phyloP scores from a whole-genome alignment of 495 filamentous ascomycete species.

The Letharia columbiana region DNA sequence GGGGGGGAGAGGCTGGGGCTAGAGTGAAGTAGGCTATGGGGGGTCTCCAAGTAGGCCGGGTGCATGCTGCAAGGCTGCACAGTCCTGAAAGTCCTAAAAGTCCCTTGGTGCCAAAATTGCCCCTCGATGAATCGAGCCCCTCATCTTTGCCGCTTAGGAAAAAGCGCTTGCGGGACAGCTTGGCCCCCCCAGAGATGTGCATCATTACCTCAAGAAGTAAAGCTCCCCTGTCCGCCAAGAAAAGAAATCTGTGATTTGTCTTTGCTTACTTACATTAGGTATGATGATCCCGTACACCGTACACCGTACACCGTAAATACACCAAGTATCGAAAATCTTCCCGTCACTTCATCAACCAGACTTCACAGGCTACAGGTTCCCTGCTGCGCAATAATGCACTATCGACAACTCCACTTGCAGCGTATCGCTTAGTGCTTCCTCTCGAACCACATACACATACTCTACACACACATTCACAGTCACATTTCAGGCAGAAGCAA shows the following conservation, averaged over 20 bases:
- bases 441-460: too few relatives aligned
- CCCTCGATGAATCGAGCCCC: slow-evolving; percentile 5
- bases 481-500: slow-evolving; percentile 1
- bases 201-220: slow-evolving; percentile 8
- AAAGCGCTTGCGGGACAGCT: slow-evolving; percentile 7
- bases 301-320: too few relatives aligned
- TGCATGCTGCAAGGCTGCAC: slow-evolving; percentile 5
- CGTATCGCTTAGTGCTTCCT: slow-evolving; percentile 12
- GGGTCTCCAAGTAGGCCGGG: slow-evolving; percentile 4
- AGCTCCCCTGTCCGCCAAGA: background rate
- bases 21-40: background rate
- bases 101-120: background rate
- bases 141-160: background rate
- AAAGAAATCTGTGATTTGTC: background rate
- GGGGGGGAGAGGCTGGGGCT: background rate
- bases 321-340: too few relatives aligned
- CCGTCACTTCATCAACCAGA: background rate
- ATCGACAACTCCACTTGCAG: background rate
- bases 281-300: too few relatives aligned
- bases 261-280: too few relatives aligned
- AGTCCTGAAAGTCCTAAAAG: too few relatives aligned
- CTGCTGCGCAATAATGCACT: background rate
- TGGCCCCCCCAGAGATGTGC: background rate
- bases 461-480: too few relatives aligned
- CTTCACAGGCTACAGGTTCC: background rate